Percentiles rank a stretch among this genome's conserved stretches.
Conservation (phyloP, 495 filamentous ascomycete genomes). For the Penicillium flavigenum region DNA sequence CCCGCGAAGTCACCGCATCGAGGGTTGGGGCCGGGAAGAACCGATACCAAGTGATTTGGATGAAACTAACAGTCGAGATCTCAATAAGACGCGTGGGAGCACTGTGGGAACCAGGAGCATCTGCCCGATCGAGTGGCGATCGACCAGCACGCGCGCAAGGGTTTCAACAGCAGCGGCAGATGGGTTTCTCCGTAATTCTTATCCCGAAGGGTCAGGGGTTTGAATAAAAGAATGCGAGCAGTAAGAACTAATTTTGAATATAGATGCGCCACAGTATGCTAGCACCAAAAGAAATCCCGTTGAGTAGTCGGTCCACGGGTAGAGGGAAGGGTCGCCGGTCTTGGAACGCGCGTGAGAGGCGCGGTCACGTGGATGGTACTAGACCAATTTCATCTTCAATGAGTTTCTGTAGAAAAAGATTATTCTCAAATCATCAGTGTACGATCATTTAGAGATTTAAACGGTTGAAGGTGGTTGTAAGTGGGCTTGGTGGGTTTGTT, state of each 20-base stretch:
- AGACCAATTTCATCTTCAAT: slow-evolving; percentile 3
- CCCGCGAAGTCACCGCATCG: slow-evolving; percentile 27
- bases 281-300: slow-evolving; percentile 8
- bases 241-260: slow-evolving; percentile 6
- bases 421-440: neutral
- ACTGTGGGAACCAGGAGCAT: slow-evolving; percentile 19
- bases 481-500: neutral
- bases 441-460: neutral
- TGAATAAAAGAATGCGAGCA: neutral
- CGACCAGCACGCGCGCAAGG: slow-evolving; percentile 30
- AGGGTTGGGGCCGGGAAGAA: slow-evolving; percentile 15
- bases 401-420: neutral
- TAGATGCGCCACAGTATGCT: slow-evolving; percentile 13
- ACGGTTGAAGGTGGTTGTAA: neutral
- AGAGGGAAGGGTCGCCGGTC: slow-evolving; percentile 18
- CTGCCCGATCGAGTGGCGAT: slow-evolving; percentile 31
- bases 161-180: slow-evolving; percentile 26
- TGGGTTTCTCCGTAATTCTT: slow-evolving; percentile 10
- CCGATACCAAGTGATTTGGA: slow-evolving; percentile 16
- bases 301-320: slow-evolving; percentile 1
- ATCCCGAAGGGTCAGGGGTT: slow-evolving; percentile 1
- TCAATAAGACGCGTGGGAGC: slow-evolving; percentile 17
- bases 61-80: slow-evolving; percentile 22
- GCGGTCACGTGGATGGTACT: slow-evolving; percentile 37
- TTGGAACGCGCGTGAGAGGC: slow-evolving; percentile 39